Base-by-base conservation (phyloP, 2,329 filamentous ascomycete genomes). In the Cytospora leucostoma region DNA sequence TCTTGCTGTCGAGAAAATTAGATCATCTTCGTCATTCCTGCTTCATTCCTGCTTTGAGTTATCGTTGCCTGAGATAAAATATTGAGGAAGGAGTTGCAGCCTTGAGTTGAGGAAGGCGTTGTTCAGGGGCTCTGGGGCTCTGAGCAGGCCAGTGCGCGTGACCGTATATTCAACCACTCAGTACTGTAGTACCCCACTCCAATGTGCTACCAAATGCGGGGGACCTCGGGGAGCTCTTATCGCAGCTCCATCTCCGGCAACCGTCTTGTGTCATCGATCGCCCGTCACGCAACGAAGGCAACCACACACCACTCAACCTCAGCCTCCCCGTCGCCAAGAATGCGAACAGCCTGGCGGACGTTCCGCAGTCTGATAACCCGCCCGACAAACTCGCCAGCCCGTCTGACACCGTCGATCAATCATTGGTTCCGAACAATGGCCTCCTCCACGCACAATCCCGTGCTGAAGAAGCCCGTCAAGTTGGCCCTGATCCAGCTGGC, bases 401-500 rank as follows among this genome's bases (percentile, higher is more conserved):
- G 59, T 63, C 57, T 67, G 59, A 62, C 12, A 21, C 64, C 59
- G 8, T n/a, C 19, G 13, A 21, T 21, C 44, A 47, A 47, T 19
- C 55, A 13, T 11, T 61, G 73, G 59, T 44, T 72, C 57, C 76
- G 74, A 73, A 75, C 70, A 40, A 74, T 74, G 72, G 67, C 71
- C 32, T 65, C 73, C 56, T 60, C 74, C 34, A 56, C 74, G 32
- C 67, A 72, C 55, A 69, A 59, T 66, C 72, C 93, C 57, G 38
- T 61, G 51, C 84, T 97, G 66, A 89, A 89, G 77, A 84, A 90
- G 75, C 87, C 89, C 47, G 80, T 96, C 72, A 93, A 91, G 78
- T 82, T 96, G 53, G 90, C 91, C 38, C 85, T 93, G 70, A 82
- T 96, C 67, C 93, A 97, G 77, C 85, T 96, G 38, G 88, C 91